A percentile compares a stretch with the other conserved stretches of the same genome.
Conservation (phyloP, 805 yeast genomes). For the Yarrowia deformans region DNA sequence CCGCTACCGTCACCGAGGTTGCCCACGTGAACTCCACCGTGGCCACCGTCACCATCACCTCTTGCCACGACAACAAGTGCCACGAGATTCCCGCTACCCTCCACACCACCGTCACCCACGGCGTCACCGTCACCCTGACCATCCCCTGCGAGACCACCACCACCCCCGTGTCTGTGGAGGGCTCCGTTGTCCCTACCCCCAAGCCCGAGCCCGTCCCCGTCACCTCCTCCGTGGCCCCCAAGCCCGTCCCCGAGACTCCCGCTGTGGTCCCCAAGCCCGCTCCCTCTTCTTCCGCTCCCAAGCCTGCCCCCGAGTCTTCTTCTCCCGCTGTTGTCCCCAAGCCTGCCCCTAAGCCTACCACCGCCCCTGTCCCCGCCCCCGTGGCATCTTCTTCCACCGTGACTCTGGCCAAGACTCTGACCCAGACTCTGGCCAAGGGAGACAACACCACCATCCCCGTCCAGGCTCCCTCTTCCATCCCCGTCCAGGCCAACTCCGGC, state of each 20-base stretch:
- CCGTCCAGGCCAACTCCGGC: constrained; percentile 10
- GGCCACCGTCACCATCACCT: constrained; percentile 37
- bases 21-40: constrained; percentile 14
- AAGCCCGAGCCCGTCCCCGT: neutral
- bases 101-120: constrained; percentile 28
- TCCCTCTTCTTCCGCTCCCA: neutral
- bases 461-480: neutral
- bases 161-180: neutral
- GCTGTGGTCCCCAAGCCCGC: neutral
- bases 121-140: constrained; percentile 20
- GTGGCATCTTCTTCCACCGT: constrained; percentile 6
- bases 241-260: constrained; percentile 3
- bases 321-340: neutral
- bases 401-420: constrained; percentile 8
- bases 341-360: constrained; percentile 1
- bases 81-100: constrained; percentile 31
- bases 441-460: constrained; percentile 10
- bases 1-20: neutral
- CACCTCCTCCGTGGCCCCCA: neutral
- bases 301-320: neutral
- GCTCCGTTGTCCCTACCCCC: neutral
- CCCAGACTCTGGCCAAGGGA: neutral
- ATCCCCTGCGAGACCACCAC: constrained; percentile 34
- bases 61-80: constrained; percentile 30
- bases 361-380: neutral